Base-by-base conservation (phyloP, 257 asterid species). In the Solanum paucissectum region DNA sequence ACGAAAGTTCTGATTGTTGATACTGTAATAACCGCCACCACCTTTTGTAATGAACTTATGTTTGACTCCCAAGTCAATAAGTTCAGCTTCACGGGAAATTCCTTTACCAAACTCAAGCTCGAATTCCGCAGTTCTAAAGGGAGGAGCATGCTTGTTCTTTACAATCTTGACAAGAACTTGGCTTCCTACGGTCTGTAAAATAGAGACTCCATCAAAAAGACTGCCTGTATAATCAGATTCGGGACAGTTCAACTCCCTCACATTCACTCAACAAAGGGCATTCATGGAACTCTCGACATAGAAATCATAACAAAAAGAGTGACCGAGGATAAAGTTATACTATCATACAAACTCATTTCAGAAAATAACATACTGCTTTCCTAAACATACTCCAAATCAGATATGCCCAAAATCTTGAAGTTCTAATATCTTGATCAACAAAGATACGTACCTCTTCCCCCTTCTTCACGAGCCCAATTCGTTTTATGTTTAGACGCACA, bases 131-230 rank as follows among this genome's bases (percentile, higher is more conserved):
- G 92, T 93, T 92, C 89, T 94, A 83, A 95, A 95, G 32, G 99
- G 99, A 90, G 98, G 98, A 2, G 99, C 98, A 36, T 94, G 99
- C 90, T 96, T 96, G 93, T 95, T 96, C 92, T 96, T 96, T 68
- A 96, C 97, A 66, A 96, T 94, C 95, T 96, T 96, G 87, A 95
- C 98, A 4, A 86, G n/a, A 37, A 96, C 95, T 93, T 92, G 95
- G 93, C 94, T 96, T 88, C 98, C 99, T 83, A 92, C 66, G n/a
- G 94, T 88, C 99, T 95, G 93, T 91, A 84, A 36, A 83, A 84
- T 40, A 64, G 25, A 85, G 58, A 83, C 25, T 34, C 3, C 32
- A 20, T 86, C 33, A 37, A 32, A 42, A 86, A 7, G 42, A 44
- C 29, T 44, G 75, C 52, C 66, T 44, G 32, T 0, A 85, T 36